Base-by-base conservation (phyloP, 441 rosid species). In the Viola pubescens region DNA sequence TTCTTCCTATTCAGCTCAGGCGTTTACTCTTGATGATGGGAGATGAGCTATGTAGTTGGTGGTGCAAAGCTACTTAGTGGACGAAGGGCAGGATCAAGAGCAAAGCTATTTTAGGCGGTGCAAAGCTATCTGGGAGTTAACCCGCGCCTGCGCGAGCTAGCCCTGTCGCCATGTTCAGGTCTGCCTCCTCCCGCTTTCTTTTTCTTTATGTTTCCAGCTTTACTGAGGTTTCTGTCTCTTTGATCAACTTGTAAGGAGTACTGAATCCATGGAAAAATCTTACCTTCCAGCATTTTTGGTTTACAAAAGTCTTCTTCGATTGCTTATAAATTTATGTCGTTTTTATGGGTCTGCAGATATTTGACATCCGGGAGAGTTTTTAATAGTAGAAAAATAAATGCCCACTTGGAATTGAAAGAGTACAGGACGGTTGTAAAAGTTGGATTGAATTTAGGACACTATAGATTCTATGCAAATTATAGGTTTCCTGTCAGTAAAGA, bases 151-250 rank as follows among this genome's bases (percentile, higher is more conserved):
- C 64, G 57, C 46, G 7, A 49, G 62, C 66, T 79, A 73, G 63
- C 74, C 34, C 34, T 26, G 3, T 74, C 81, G 71, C 79, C 67
- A 84, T 81, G 90, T 76, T 81, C 59, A 84, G 87, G 87, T 82
- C 42, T 7, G n/a, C 55, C 7, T 10, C 26, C 12, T 14, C 4
- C 26, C 46, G 34, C 34, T 19, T 62, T 50, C 8, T 9, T 12
- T 50, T 13, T 11, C 46, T 46, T n/a, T 19, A 1, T 43, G 9
- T 48, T 38, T 39, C 51, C 34, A 26, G 34, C 34, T 26, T 16
- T 16, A 16, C 19, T 16, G 19, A 16, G 19, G 19, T 16, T 16
- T 26, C 34, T 26, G 34, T 26, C 34, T 26, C 34, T 26, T 26
- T 26, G 34, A 26, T 26, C 34, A 26, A 26, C 34, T 26, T 26